A percentile compares a stretch with the other conserved stretches of the same genome.
phyloP scores from a whole-genome alignment of 2,329 filamentous ascomycete genomes.

The Fusarium illudens region DNA sequence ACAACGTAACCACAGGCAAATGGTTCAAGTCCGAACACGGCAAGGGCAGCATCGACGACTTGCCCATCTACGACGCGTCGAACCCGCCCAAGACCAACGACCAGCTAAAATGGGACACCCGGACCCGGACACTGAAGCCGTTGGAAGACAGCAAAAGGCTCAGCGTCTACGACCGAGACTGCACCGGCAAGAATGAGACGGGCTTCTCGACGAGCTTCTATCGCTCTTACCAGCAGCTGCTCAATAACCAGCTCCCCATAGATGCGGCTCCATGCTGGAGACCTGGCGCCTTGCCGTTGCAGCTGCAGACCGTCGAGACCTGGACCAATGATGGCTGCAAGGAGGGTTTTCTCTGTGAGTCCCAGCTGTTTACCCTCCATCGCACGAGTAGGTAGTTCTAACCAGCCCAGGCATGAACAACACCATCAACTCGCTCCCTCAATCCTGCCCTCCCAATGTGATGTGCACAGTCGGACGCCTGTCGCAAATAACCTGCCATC shows the following conservation, averaged over 20 bases:
- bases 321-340: conserved; percentile 52
- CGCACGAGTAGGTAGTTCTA: background rate
- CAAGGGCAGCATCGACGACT: conserved; percentile 29
- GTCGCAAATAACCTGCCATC: conserved; percentile 45
- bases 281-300: conserved; percentile 50
- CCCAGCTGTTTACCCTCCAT: background rate
- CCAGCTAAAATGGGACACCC: conserved; percentile 43
- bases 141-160: conserved; percentile 38
- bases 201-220: conserved; percentile 54
- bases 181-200: conserved; percentile 53
- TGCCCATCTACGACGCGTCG: conserved; percentile 48
- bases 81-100: conserved; percentile 47
- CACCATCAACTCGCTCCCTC: conserved; percentile 56
- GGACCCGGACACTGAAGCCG: conserved; percentile 38
- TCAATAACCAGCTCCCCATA: conserved; percentile 42
- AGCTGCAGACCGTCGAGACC: conserved; percentile 48
- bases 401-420: conserved; percentile 51
- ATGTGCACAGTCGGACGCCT: conserved; percentile 50
- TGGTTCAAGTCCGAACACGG: conserved; percentile 51
- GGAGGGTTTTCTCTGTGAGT: conserved; percentile 55
- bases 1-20: conserved; percentile 49
- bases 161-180: conserved; percentile 50
- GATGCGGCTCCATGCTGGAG: conserved; percentile 53
- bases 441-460: conserved; percentile 53
- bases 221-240: conserved; percentile 40